Base-by-base conservation (phyloP, 2,329 filamentous ascomycete species). In the Neonectria punicea region DNA sequence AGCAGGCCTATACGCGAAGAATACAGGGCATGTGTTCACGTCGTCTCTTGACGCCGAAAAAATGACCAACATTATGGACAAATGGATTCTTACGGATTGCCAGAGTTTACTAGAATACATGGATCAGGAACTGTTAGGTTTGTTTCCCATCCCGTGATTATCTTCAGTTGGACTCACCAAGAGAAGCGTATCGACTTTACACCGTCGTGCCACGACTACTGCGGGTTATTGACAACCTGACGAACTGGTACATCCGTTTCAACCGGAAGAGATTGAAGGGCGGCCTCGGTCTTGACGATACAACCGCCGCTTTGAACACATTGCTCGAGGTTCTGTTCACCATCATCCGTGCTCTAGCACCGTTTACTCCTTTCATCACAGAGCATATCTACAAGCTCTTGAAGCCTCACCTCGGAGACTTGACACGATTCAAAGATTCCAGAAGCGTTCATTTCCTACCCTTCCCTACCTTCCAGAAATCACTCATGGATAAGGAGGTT, bases 181-280 rank as follows among this genome's bases (percentile, higher is more conserved):
- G 25, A n/a, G 14, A 59, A 81, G 88, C 80, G 6, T 92, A 92
- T 77, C 89, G 90, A 34, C 80, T 93, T 44, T 97, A 96, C 80
- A 97, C 93, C 2, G 93, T 97, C 43, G 93, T 97, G 54, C 93
- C 93, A 7, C 86, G 91, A 63, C 81, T 97, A 65, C 85, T 94
- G 20, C 85, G 85, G 61, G 84, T 94, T 76, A 94, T 97, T 70
- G 93, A 97, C 74, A 92, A 94, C 79, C 91, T 91, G 18, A 96
- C 93, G 9, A 97, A 97, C 80, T 97, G 93, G 93, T 97, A 96
- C 82, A 97, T 97, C 77, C 88, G 93, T 61, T 94, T 96, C 84
- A 96, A 96, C 82, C 87, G 93, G 51, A 92, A 92, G 79, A 88
- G 93, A 57, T 83, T 96, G 69, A 97, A 96, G 87, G 93, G 93